These are phyloP conservation scores for Stevia rebaudiana DNA, from an alignment of 140 eudicot genomes.

Conservation along the genomic window DNA sequence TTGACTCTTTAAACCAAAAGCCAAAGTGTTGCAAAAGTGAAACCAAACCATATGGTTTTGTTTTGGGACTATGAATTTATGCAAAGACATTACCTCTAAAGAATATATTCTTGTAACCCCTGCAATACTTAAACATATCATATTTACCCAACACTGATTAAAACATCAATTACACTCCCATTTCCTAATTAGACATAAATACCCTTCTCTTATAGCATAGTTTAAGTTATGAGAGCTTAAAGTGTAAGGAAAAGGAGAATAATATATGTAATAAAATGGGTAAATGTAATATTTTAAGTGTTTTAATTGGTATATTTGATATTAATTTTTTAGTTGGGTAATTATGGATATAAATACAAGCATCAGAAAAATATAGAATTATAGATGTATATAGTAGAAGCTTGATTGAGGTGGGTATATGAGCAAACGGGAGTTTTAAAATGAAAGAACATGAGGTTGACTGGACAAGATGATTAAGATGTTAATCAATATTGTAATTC, in stretches of 20 bases:
- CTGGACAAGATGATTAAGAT: neutral
- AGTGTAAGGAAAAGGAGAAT: neutral
- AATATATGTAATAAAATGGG: neutral
- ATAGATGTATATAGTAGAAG: neutral
- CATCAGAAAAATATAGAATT: neutral
- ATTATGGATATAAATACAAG: neutral
- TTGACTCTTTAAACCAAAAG: neutral
- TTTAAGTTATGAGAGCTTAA: neutral
- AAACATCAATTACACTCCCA: neutral
- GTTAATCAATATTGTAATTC: neutral
- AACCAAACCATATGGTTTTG: neutral
- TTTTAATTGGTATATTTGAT: neutral
- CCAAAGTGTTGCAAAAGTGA: neutral
- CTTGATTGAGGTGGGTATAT: neutral
- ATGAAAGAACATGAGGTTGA: neutral
- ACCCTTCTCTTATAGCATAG: neutral
- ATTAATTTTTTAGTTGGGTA: neutral
- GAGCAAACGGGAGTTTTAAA: neutral
- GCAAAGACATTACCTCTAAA: neutral
- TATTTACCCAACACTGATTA: neutral
- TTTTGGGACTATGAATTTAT: neutral
- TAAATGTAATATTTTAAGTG: neutral
- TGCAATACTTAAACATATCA: neutral
- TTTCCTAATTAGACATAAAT: neutral
- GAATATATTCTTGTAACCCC: neutral